These are phyloP conservation scores for Trypanosomatidae sp. DNA, from an alignment of 208 protist genomes.

Conservation along the genomic window DNA sequence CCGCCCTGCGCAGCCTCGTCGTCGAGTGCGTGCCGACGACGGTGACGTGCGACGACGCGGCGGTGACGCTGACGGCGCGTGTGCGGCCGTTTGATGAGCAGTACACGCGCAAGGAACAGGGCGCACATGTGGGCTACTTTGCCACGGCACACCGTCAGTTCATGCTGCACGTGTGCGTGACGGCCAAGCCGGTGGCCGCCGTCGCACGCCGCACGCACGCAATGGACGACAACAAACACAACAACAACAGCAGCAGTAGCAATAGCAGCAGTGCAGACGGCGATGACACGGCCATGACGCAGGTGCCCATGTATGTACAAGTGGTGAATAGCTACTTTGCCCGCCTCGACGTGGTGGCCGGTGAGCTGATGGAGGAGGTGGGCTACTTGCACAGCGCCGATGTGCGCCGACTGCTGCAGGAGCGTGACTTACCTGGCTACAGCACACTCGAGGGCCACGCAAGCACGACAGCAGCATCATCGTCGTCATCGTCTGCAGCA, in stretches of 20 bases:
- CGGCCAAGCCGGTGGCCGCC: conserved; percentile 5
- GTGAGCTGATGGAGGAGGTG: conserved; percentile 45
- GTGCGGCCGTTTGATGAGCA: conserved; percentile 37
- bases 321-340: conserved; percentile 67
- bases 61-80: conserved; percentile 26
- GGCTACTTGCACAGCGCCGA: conserved; percentile 41
- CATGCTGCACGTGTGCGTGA: conserved; percentile 27
- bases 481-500: conserved; percentile 1
- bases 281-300: conserved; percentile 2
- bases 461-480: conserved; percentile 9
- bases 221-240: no score
- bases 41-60: conserved; percentile 26
- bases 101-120: conserved; percentile 11
- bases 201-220: no score
- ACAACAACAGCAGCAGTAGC: no score
- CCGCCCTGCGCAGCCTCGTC: conserved; percentile 9
- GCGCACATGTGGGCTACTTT: conserved; percentile 30
- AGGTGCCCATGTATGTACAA: conserved; percentile 11
- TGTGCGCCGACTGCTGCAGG: conserved; percentile 33
- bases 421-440: conserved; percentile 7
- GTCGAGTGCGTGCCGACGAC: conserved; percentile 8
- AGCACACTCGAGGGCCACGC: neutral
- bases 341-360: conserved; percentile 27
- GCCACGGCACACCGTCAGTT: conserved; percentile 40
- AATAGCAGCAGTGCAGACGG: no score